Evolutionary conservation across 306 rosid species (phyloP).

Genomic region (Luffa acutangula): DNA sequence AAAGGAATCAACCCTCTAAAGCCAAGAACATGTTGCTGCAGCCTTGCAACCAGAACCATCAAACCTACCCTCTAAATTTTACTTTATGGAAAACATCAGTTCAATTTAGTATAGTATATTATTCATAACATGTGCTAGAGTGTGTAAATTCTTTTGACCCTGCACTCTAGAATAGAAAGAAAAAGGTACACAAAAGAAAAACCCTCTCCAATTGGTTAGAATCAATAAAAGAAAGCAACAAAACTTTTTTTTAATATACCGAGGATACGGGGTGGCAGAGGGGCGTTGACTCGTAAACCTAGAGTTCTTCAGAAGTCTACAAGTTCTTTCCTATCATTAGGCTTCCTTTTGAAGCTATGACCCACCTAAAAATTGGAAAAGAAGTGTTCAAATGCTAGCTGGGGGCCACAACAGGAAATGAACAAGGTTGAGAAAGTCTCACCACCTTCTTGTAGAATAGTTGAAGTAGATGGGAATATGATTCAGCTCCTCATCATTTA

Average conservation of each 20-base stretch:
- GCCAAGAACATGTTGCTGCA: too few species aligned
- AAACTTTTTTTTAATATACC: too few species aligned
- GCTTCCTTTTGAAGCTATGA: neutral
- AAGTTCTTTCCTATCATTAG: neutral
- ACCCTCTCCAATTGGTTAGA: neutral
- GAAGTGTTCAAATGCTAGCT: neutral
- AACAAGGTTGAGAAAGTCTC: neutral
- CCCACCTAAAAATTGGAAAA: neutral
- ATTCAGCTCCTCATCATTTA: neutral
- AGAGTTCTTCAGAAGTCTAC: neutral
- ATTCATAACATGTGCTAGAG: neutral
- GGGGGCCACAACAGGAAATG: neutral
- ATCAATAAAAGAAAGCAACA: neutral
- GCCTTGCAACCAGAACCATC: too few species aligned
- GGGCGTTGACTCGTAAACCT: neutral
- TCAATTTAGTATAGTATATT: neutral
- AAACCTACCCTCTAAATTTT: neutral
- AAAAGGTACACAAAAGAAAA: neutral
- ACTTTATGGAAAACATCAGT: neutral
- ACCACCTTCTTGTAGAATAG: neutral
- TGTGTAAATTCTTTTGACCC: too few species aligned
- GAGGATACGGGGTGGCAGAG: neutral
- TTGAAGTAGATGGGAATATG: neutral
- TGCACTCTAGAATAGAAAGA: neutral
- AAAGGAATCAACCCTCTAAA: too few species aligned